Evolutionary conservation across 2,329 filamentous ascomycete genomes (phyloP).

Genomic region (Pseudohalonectria lignicola): DNA sequence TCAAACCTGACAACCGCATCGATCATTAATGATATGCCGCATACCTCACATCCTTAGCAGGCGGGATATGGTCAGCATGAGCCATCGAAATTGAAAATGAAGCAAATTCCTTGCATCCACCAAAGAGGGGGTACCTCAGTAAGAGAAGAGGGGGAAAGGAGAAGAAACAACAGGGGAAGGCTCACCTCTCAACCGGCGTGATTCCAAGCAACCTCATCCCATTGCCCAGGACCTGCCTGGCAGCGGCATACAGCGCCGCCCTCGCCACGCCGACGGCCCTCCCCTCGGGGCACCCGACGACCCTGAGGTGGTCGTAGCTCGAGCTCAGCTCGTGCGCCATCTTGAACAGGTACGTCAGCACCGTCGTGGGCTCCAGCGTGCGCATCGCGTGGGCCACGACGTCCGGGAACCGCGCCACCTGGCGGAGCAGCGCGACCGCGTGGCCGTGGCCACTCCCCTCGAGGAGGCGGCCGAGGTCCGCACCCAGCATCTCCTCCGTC

Average conservation of each 20-base stretch:
- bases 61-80: too few relatives aligned
- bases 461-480: conserved; percentile 11
- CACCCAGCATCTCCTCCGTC: conserved; percentile 1
- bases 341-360: conserved; percentile 36
- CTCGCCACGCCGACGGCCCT: conserved; percentile 32
- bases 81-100: too few relatives aligned
- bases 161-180: too few relatives aligned
- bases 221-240: conserved; percentile 51
- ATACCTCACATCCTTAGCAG: too few relatives aligned
- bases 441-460: too few relatives aligned
- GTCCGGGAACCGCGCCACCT: conserved; percentile 55
- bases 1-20: too few relatives aligned
- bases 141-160: too few relatives aligned
- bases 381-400: conserved; percentile 51
- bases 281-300: conserved; percentile 20
- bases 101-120: too few relatives aligned
- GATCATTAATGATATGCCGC: too few relatives aligned
- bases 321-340: conserved; percentile 3
- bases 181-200: background rate
- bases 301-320: background rate
- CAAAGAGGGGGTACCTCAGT: too few relatives aligned
- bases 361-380: conserved; percentile 58
- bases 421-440: conserved; percentile 46
- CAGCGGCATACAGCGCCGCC: conserved; percentile 43
- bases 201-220: conserved; percentile 53